Evolutionary conservation across 202 grass and related monocot genomes (phyloP), one percentile per base, ranked within the genome.

Genomic region (Dendrocalamus latiflorus): DNA sequence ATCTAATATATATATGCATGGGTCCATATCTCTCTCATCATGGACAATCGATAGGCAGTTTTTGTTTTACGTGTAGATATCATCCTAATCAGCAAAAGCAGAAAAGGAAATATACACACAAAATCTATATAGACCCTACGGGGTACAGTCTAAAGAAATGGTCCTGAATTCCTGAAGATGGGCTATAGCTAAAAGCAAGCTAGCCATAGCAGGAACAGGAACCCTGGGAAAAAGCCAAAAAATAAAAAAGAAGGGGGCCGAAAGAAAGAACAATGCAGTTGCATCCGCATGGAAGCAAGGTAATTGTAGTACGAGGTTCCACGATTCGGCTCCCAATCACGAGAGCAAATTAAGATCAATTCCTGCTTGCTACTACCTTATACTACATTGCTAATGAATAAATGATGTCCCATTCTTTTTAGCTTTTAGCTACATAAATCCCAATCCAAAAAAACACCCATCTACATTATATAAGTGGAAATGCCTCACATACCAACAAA

Each of bases 141-240:
- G 54, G n/a, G 73, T 82, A 63, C 43, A 38, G n/a, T 38, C 42
- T n/a, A 45, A 71, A 45, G 33, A 37, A 78, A 73, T 81, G 77
- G 59, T 68, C 80, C 66, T 71, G 20, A 3, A 6, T 43, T 44
- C 48, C 13, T 16, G 3, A 24, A 2, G 50, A 56, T 13, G 30
- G 28, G 30, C 48, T 26, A 67, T 49, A 8, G 38, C 30, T 18
- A 14, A 76, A 76, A 83, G 45, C 15, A 7, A 28, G 14, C 28
- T 30, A 30, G 28, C 14, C 45, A 38, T n/a, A 28, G 49, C 3
- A 18, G 28, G 3, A 68, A 42, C 9, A 24, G 6, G 20, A 80
- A 20, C 49, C 10, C 9, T 5, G 28, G 20, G 8, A 54, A 62
- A 76, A 76, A 59, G 39, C 15, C 16, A 6, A 37, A 16, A 14